Evolutionary conservation across 2,329 filamentous ascomycete species (phyloP), one percentile per base, ranked within the genome.

Genomic region (Aspergillus aculeatinus): DNA sequence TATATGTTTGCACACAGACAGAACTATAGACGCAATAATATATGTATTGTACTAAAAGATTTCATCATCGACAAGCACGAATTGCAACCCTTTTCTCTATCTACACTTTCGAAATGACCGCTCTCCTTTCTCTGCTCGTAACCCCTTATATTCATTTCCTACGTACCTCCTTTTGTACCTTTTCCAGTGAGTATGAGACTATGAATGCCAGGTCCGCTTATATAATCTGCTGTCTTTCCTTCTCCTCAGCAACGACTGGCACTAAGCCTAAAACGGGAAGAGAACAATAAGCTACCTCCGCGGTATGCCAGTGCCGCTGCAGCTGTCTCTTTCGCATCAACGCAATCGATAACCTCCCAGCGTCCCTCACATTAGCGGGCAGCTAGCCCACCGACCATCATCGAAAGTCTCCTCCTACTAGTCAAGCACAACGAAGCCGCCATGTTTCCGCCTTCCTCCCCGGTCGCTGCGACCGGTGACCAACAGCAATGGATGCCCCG

Each of bases 251-350:
- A 73, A 73, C 71, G 39, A 6, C 31, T 1, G 0, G 6, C 64
- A 57, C 70, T 73, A 73, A 57, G 2, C 69, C 65, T 0, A 1
- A 66, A 65, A 35, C 7, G 68, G 70, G 42, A 66, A 69, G 62
- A 67, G 10, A 53, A 71, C 71, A 73, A 73, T 70, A 72, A 44
- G 21, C n/a, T 16, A 31, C 53, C 44, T 55, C 53, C 44, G 44
- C 53, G 27, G 53, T 25, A 55, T 55, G 42, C 48, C 21, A 31
- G 23, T 23, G 4, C 42, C 42, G 42, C 11, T 33, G 44, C 42
- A n/a, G 7, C 42, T 33, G 53, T 21, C 29, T 47, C 21, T 44
- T 27, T 16, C 42, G n/a, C 48, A 44, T 19, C 39, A 9, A 19
- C 16, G 39, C 39, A 44, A 44, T 19, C 39, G 14, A 9, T 31